Conservation (phyloP, 1,284 basidiomycete genomes). For the Trametes sp. region DNA sequence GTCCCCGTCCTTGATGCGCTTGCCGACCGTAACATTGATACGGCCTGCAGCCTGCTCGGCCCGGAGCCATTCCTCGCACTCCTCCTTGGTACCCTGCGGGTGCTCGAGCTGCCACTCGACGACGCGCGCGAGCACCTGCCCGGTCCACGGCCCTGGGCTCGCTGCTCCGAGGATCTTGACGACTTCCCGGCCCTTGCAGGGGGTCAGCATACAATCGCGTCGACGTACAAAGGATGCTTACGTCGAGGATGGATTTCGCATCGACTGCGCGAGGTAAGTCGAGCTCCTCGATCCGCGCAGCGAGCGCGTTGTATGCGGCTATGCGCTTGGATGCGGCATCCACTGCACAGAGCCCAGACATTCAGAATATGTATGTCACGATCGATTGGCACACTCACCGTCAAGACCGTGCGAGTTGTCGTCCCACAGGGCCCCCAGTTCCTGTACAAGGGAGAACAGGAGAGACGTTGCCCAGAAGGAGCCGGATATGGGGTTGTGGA, state of each 20-base stretch:
- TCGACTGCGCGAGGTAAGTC: slow-evolving; percentile 69
- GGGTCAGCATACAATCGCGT: neutral
- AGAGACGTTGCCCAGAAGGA: slow-evolving; percentile 77
- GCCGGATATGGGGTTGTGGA: slow-evolving; percentile 71
- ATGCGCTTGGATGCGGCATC: slow-evolving; percentile 55
- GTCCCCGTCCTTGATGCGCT: slow-evolving; percentile 39
- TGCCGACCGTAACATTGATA: slow-evolving; percentile 39
- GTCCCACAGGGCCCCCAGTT: slow-evolving; percentile 68
- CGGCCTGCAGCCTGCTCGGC: slow-evolving; percentile 57
- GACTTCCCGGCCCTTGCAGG: slow-evolving; percentile 74
- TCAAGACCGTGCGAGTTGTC: slow-evolving; percentile 51
- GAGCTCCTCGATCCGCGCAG: slow-evolving; percentile 65
- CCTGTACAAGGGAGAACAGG: slow-evolving; percentile 78
- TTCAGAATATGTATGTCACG: neutral
- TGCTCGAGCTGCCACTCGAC: slow-evolving; percentile 86
- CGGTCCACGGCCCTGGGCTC: slow-evolving; percentile 75
- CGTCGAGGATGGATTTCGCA: slow-evolving; percentile 78
- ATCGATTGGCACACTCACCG: slow-evolving; percentile 44
- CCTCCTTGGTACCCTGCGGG: slow-evolving; percentile 68
- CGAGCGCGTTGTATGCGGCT: slow-evolving; percentile 72
- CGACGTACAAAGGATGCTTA: slow-evolving; percentile 47
- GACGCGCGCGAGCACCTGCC: slow-evolving; percentile 67
- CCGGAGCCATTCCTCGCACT: slow-evolving; percentile 75
- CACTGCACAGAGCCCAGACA: slow-evolving; percentile 15
- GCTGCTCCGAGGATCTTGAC: slow-evolving; percentile 58